phyloP scores from a whole-genome alignment of 345 rosid species.

The Lepidium didymum region DNA sequence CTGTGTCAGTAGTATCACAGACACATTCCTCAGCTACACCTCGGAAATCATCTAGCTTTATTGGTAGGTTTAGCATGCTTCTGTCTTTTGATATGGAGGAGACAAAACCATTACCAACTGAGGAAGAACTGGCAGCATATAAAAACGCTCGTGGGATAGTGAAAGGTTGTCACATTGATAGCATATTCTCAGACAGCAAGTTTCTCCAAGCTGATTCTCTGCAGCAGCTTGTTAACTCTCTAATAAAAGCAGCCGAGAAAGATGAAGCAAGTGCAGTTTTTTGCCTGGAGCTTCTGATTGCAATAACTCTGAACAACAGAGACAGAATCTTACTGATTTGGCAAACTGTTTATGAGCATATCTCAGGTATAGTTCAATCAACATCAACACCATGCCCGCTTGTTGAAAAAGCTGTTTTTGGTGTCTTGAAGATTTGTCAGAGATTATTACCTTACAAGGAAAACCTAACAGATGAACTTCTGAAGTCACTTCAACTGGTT shows the following conservation, averaged over 20 bases:
- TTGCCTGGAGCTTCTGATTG: slow-evolving; percentile 63
- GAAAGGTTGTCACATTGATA: slow-evolving; percentile 50
- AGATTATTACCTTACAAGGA: slow-evolving; percentile 74
- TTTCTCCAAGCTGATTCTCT: slow-evolving; percentile 70
- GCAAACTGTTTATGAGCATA: slow-evolving; percentile 57
- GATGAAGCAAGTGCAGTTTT: slow-evolving; percentile 52
- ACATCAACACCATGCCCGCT: slow-evolving; percentile 47
- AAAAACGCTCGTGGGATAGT: slow-evolving; percentile 45
- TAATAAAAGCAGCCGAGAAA: slow-evolving; percentile 42
- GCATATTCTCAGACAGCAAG: slow-evolving; percentile 67
- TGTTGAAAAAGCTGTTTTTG: slow-evolving; percentile 69
- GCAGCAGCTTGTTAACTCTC: slow-evolving; percentile 49
- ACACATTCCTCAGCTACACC: slow-evolving; percentile 28
- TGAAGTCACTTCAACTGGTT: slow-evolving; percentile 62
- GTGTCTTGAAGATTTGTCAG: slow-evolving; percentile 66
- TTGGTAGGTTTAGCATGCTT: slow-evolving; percentile 64
- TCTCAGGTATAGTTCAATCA: slow-evolving; percentile 57
- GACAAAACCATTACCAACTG: slow-evolving; percentile 44
- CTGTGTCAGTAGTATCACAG: slow-evolving; percentile 26
- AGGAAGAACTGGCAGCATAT: slow-evolving; percentile 55
- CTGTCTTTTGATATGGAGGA: slow-evolving; percentile 66
- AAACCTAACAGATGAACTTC: slow-evolving; percentile 60
- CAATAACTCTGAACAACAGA: slow-evolving; percentile 59
- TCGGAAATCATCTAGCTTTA: slow-evolving; percentile 49
- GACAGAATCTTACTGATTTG: slow-evolving; percentile 68